These are phyloP conservation scores for Teunomyces atbi DNA, from an alignment of 805 yeast genomes.

Conservation along the genomic window DNA sequence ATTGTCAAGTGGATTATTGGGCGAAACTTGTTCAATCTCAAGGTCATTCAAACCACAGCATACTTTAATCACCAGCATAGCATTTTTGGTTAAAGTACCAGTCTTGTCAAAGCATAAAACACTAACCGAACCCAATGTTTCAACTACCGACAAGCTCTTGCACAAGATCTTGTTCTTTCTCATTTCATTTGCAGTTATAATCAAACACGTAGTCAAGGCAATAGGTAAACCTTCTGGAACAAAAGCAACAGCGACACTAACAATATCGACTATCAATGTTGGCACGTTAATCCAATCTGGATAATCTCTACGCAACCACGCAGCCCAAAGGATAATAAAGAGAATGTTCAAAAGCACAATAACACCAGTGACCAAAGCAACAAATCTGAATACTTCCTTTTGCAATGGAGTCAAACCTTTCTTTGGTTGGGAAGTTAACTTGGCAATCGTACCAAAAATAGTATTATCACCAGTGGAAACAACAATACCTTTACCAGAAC, in stretches of 20 bases:
- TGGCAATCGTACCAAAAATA: constrained; percentile 47
- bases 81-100: constrained; percentile 50
- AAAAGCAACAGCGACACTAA: constrained; percentile 48
- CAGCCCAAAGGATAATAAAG: constrained; percentile 41
- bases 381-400: constrained; percentile 38
- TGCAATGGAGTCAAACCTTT: constrained; percentile 42
- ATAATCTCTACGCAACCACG: constrained; percentile 38
- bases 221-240: constrained; percentile 53
- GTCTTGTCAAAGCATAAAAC: constrained; percentile 45
- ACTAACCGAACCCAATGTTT: constrained; percentile 57
- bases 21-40: constrained; percentile 12
- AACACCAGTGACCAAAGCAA: constrained; percentile 21
- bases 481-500: constrained; percentile 44
- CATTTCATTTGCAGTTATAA: constrained; percentile 49
- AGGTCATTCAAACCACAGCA: constrained; percentile 13
- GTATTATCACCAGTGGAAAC: constrained; percentile 45
- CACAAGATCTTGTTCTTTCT: constrained; percentile 43
- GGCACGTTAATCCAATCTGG: constrained; percentile 44
- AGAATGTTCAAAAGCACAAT: constrained; percentile 26
- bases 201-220: constrained; percentile 50
- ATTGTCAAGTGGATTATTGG: not conserved
- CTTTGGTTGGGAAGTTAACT: constrained; percentile 38
- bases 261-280: constrained; percentile 41
- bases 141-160: constrained; percentile 47
- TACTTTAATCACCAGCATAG: constrained; percentile 40